Base-by-base conservation (phyloP, 139 green algal genomes). In the Pleodorina starrii region DNA sequence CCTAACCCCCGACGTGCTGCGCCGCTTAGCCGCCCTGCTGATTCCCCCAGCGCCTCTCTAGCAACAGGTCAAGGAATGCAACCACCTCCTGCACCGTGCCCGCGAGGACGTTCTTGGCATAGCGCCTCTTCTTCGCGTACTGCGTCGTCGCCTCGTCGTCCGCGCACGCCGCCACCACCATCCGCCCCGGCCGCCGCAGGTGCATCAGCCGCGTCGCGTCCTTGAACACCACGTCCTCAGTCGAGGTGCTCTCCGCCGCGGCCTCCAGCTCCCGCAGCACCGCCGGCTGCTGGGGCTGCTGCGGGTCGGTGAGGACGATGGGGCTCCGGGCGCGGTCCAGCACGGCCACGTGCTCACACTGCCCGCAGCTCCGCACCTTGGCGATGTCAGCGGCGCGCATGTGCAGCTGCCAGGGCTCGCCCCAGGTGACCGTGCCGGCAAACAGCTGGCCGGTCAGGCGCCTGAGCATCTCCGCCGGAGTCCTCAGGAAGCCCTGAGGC, bases 401-500 rank as follows among this genome's bases (percentile, higher is more conserved):
- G 7, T 66, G 54, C 19, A 85, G 17, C 11, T 60, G 43, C 78
- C 78, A 85, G 7, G 78, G 51, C 78, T 40, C 40, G 1, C 25
- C 36, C 36, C 51, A 46, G 14, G 32, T 10, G 16, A 40, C 38
- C 48, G 80, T 35, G 27, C 80, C 80, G 1, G 42, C 80, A 2
- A 25, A 7, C 40, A 86, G 60, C 11, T 25, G 43, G 11, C 59
- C 80, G 14, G 40, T 36, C 25, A 86, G 80, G 35, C 36, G 40
- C 40, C 19, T 5, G 27, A 86, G 80, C 0, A 35, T 5, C 5
- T 51, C 5, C 7, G 57, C 32, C 6, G 36, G 7, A 5, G 78
- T 42, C 6, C 10, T 23, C 78, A 86, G 12, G 60, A 86, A 86
- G 11, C 80, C 54, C 78, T 85, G 77, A n/a, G n/a, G n/a, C n/a